Conservation (phyloP, 1,139 yeast genomes). For the Geotrichum bryndzae region DNA sequence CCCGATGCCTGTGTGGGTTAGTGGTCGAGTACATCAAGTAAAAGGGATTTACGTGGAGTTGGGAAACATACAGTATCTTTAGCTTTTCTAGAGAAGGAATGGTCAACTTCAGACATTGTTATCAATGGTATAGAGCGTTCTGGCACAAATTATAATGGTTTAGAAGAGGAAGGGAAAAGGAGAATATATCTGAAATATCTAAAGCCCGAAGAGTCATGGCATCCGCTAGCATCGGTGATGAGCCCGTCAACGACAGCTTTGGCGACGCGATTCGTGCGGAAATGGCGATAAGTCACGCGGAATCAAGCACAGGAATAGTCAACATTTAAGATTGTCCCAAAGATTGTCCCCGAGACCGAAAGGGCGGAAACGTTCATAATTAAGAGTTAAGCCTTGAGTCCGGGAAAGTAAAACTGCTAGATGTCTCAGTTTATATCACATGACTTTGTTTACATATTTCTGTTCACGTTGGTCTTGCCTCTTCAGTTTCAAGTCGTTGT, state of each 20-base stretch:
- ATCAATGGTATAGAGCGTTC: background rate
- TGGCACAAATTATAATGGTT: background rate
- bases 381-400: background rate
- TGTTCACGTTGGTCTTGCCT: background rate
- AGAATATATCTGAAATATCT: background rate
- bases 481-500: background rate
- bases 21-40: background rate
- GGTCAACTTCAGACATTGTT: slow-evolving; percentile 34
- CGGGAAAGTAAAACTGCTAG: background rate
- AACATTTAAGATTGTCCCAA: background rate
- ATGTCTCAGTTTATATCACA: background rate
- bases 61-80: slow-evolving; percentile 45
- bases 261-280: background rate
- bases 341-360: background rate
- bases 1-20: slow-evolving; percentile 28
- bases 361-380: background rate
- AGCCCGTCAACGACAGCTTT: background rate
- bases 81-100: slow-evolving; percentile 48
- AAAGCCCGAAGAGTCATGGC: background rate
- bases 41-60: background rate
- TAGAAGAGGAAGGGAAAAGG: background rate
- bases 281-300: slow-evolving; percentile 8
- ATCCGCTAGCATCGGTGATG: background rate
- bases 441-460: slow-evolving; percentile 10
- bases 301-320: background rate